These are phyloP conservation scores for Gloeophyllum trabeum DNA, from an alignment of 768 basidiomycete species.

Conservation along the genomic window DNA sequence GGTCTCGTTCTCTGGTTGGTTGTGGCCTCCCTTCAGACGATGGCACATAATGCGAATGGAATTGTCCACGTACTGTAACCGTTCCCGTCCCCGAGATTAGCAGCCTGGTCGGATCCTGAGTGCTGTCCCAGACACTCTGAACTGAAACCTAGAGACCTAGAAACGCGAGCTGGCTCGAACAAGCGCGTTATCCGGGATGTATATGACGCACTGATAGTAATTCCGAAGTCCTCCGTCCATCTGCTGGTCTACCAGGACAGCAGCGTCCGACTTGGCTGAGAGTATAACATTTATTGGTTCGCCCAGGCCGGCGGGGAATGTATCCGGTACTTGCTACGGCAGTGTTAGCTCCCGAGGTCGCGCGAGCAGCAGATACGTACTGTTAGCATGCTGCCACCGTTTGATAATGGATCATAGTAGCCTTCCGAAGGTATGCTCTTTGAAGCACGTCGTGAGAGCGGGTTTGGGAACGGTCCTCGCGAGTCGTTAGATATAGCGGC, in stretches of 20 bases:
- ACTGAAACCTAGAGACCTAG: slow-evolving; percentile 60
- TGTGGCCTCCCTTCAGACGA: no score
- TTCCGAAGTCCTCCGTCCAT: slow-evolving; percentile 68
- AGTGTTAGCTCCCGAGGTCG: slow-evolving; percentile 1
- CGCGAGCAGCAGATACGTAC: slow-evolving; percentile 29
- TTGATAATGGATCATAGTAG: slow-evolving; percentile 42
- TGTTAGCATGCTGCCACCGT: slow-evolving; percentile 62
- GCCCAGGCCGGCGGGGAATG: slow-evolving; percentile 63
- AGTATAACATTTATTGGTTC: slow-evolving; percentile 84
- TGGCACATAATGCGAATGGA: background rate
- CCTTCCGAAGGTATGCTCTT: slow-evolving; percentile 35
- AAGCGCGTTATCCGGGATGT: background rate
- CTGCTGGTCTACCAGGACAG: slow-evolving; percentile 50
- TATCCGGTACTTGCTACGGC: slow-evolving; percentile 37
- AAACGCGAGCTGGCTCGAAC: no score
- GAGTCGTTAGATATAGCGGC: slow-evolving; percentile 4
- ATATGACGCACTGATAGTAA: slow-evolving; percentile 58
- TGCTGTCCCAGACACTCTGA: slow-evolving; percentile 82
- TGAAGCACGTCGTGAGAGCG: slow-evolving; percentile 11
- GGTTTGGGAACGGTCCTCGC: slow-evolving; percentile 10
- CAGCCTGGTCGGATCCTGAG: slow-evolving; percentile 52
- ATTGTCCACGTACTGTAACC: slow-evolving; percentile 42
- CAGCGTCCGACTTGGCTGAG: slow-evolving; percentile 60
- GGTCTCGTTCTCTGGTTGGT: slow-evolving; percentile 77
- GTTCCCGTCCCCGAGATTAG: slow-evolving; percentile 76